Percentiles rank a stretch among this genome's conserved stretches.
Evolutionary conservation across 2,329 filamentous ascomycete genomes (phyloP).

Genomic region (Aspergillus awamori): DNA sequence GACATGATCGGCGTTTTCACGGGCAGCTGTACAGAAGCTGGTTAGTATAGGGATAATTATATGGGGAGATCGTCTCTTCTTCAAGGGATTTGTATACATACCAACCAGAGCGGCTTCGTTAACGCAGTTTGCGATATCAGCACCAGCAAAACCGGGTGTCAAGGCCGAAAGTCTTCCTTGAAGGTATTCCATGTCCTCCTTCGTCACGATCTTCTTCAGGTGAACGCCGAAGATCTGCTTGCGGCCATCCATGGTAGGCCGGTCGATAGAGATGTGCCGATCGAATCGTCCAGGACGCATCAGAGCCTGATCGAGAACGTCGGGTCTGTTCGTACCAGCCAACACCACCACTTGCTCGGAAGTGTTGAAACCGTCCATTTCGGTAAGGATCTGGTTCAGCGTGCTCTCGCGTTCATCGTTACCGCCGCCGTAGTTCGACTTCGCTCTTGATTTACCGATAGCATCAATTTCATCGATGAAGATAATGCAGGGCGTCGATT

Average conservation of each 20-base stretch:
- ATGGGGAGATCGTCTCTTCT: neutral
- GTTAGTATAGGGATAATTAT: slow-evolving; percentile 43
- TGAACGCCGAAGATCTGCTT: slow-evolving; percentile 97
- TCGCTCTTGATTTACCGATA: slow-evolving; percentile 86
- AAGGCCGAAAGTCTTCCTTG: slow-evolving; percentile 86
- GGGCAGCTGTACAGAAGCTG: slow-evolving; percentile 65
- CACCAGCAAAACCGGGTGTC: slow-evolving; percentile 94
- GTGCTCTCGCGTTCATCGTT: slow-evolving; percentile 98
- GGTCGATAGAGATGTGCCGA: slow-evolving; percentile 91
- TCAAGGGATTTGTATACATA: slow-evolving; percentile 50
- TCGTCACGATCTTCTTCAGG: slow-evolving; percentile 89
- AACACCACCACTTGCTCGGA: slow-evolving; percentile 94
- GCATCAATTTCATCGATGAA: slow-evolving; percentile 99
- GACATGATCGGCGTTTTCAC: slow-evolving; percentile 77
- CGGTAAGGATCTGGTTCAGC: slow-evolving; percentile 95
- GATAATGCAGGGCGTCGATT: slow-evolving; percentile 97
- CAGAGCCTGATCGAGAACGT: slow-evolving; percentile 90
- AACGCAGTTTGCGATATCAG: slow-evolving; percentile 97
- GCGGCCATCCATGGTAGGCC: slow-evolving; percentile 93
- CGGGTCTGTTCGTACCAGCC: slow-evolving; percentile 92
- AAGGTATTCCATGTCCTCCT: slow-evolving; percentile 84
- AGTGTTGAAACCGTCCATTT: slow-evolving; percentile 99
- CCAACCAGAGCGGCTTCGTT: slow-evolving; percentile 97
- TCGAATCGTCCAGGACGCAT: slow-evolving; percentile 98
- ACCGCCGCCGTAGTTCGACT: slow-evolving; percentile 81